Conservation (phyloP, 73 alveolate species). For the Tetrahymena malaccensis region DNA sequence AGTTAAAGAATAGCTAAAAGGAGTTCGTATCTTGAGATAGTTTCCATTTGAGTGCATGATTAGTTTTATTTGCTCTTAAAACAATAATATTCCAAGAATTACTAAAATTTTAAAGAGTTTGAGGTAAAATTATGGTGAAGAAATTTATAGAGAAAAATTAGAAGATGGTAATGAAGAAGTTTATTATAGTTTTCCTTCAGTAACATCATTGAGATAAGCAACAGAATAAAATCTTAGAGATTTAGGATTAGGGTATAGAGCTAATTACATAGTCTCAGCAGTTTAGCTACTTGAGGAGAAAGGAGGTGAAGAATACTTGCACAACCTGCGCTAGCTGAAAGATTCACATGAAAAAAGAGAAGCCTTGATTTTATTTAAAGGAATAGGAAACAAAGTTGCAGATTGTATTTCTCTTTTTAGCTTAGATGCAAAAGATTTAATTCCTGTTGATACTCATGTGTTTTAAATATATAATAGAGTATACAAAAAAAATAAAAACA, state of each 20-base stretch:
- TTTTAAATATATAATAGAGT: slow-evolving; percentile 48
- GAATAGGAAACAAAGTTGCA: slow-evolving; percentile 68
- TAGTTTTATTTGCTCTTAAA: slow-evolving; percentile 54
- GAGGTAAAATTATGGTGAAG: slow-evolving; percentile 4
- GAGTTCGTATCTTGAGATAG: slow-evolving; percentile 59
- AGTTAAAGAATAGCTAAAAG: slow-evolving; percentile 25
- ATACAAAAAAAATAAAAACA: slow-evolving; percentile 21
- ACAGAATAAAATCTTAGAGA: slow-evolving; percentile 39
- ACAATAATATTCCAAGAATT: slow-evolving; percentile 53
- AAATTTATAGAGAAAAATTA: background rate
- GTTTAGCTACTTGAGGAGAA: slow-evolving; percentile 36
- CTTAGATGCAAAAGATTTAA: slow-evolving; percentile 31
- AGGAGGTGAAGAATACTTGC: slow-evolving; percentile 59
- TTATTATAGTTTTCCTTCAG: slow-evolving; percentile 1
- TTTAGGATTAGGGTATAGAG: slow-evolving; percentile 64
- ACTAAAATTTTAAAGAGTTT: slow-evolving; percentile 29
- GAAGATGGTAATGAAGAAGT: background rate
- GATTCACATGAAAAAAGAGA: slow-evolving; percentile 30
- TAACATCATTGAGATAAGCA: slow-evolving; percentile 16
- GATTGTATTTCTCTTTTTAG: slow-evolving; percentile 65
- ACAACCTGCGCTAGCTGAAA: slow-evolving; percentile 10
- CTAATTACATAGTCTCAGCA: slow-evolving; percentile 44
- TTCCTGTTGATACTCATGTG: slow-evolving; percentile 70
- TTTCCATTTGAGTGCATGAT: slow-evolving; percentile 68
- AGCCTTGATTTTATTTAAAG: slow-evolving; percentile 35